phyloP scores from a whole-genome alignment of 768 basidiomycete genomes.

The Mycena amicta region DNA sequence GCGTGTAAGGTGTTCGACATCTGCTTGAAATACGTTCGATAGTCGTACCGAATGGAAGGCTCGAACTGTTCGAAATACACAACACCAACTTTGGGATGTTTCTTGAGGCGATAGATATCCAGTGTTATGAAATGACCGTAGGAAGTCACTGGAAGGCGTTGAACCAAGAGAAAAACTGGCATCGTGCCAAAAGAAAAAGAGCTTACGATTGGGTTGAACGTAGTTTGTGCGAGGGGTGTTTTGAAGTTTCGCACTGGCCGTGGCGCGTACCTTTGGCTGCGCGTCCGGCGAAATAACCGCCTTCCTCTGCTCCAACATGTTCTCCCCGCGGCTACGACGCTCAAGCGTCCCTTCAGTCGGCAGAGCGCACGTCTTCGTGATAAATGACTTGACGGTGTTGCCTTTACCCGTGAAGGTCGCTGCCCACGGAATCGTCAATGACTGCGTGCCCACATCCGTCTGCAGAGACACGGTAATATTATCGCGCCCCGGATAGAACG shows the following conservation, averaged over 20 bases:
- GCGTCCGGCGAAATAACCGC: slow-evolving; percentile 9
- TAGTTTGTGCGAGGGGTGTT: slow-evolving; percentile 4
- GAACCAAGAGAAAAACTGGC: no score
- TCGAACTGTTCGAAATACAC: slow-evolving; percentile 23
- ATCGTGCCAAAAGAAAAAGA: no score
- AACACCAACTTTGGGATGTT: slow-evolving; percentile 22
- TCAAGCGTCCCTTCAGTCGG: no score
- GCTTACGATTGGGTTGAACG: slow-evolving; percentile 18
- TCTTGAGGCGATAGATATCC: slow-evolving; percentile 17
- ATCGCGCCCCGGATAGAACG: slow-evolving; percentile 15
- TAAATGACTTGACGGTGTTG: slow-evolving; percentile 16
- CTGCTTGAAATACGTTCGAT: slow-evolving; percentile 5
- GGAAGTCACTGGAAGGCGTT: slow-evolving; percentile 18
- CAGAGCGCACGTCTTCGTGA: slow-evolving; percentile 14
- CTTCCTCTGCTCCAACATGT: neutral
- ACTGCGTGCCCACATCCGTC: neutral
- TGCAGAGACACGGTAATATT: slow-evolving; percentile 10
- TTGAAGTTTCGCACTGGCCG: neutral
- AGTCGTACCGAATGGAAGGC: slow-evolving; percentile 1
- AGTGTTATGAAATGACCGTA: slow-evolving; percentile 17
- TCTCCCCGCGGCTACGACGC: neutral
- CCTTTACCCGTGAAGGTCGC: slow-evolving; percentile 17
- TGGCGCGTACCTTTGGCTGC: slow-evolving; percentile 2
- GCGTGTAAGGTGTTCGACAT: slow-evolving; percentile 11
- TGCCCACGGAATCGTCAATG: slow-evolving; percentile 19